These are phyloP conservation scores for Rhodotorula sp. DNA, from an alignment of 1,284 basidiomycete species.

Conservation along the genomic window DNA sequence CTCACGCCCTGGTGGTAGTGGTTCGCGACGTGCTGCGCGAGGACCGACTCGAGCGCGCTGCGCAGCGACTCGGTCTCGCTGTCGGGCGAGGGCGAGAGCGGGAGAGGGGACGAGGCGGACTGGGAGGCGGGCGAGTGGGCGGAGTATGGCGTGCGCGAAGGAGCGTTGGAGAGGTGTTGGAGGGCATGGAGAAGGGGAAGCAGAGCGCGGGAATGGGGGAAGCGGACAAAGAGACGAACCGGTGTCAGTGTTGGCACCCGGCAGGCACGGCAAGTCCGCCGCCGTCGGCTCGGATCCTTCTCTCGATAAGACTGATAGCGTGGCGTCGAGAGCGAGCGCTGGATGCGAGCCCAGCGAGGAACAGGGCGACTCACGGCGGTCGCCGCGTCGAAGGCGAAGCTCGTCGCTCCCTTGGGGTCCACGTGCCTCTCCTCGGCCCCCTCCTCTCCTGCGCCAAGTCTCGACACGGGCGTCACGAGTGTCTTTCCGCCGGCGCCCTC, in stretches of 20 bases:
- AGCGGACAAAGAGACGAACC: no score
- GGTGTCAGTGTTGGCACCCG: no score
- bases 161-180: neutral
- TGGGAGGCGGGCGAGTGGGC: slow-evolving; percentile 47
- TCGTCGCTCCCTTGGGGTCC: slow-evolving; percentile 73
- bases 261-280: no score
- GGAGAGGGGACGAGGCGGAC: slow-evolving; percentile 67
- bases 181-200: slow-evolving; percentile 3
- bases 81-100: slow-evolving; percentile 52
- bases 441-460: slow-evolving; percentile 50
- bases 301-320: no score
- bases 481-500: slow-evolving; percentile 56
- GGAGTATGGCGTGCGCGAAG: neutral
- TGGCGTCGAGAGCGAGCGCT: no score
- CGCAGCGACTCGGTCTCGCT: slow-evolving; percentile 70
- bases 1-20: slow-evolving; percentile 76
- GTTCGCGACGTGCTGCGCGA: slow-evolving; percentile 69
- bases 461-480: slow-evolving; percentile 71
- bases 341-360: no score
- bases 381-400: slow-evolving; percentile 63
- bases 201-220: no score
- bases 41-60: slow-evolving; percentile 65
- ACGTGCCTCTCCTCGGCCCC: slow-evolving; percentile 60
- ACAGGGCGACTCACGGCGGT: slow-evolving; percentile 56
- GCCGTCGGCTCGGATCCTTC: no score